Evolutionary conservation across 2,329 filamentous ascomycete genomes (phyloP).

Genomic region (Penicillium italicum): DNA sequence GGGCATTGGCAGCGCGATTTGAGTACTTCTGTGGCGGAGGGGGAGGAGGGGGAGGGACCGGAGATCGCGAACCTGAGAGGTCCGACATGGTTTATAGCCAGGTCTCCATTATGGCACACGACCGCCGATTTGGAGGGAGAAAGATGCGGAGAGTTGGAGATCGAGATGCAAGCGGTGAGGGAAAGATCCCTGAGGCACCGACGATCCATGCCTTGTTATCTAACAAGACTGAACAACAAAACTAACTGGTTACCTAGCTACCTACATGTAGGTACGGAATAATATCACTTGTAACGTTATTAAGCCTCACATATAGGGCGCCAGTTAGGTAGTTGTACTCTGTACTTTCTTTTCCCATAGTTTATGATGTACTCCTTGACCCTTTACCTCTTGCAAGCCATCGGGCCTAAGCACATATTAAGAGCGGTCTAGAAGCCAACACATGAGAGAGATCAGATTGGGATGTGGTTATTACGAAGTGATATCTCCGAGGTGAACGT

Average conservation of each 20-base stretch:
- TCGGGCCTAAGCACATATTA: slow-evolving; percentile 9
- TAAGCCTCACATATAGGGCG: neutral
- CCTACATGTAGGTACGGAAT: neutral
- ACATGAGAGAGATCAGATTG: slow-evolving; percentile 9
- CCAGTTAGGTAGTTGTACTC: neutral
- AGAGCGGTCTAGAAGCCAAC: slow-evolving; percentile 12
- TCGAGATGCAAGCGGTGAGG: slow-evolving; percentile 6
- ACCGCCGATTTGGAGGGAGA: slow-evolving; percentile 21
- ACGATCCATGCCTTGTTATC: neutral
- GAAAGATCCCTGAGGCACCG: slow-evolving; percentile 7
- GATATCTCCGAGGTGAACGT: neutral
- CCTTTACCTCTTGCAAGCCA: neutral
- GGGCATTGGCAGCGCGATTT: slow-evolving; percentile 45
- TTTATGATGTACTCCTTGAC: neutral
- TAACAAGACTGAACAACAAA: neutral
- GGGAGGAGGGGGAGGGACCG: slow-evolving; percentile 35
- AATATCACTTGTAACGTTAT: neutral
- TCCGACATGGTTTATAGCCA: slow-evolving; percentile 26
- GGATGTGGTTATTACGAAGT: neutral
- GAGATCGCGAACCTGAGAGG: slow-evolving; percentile 29
- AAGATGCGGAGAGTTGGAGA: slow-evolving; percentile 5
- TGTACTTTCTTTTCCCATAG: neutral
- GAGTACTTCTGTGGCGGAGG: slow-evolving; percentile 40
- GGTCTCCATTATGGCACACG: slow-evolving; percentile 26
- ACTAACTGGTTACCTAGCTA: too few species aligned